Evolutionary conservation across 257 asterid species (phyloP), one percentile per base, ranked within the genome.

Genomic region (Cruciata laevipes): DNA sequence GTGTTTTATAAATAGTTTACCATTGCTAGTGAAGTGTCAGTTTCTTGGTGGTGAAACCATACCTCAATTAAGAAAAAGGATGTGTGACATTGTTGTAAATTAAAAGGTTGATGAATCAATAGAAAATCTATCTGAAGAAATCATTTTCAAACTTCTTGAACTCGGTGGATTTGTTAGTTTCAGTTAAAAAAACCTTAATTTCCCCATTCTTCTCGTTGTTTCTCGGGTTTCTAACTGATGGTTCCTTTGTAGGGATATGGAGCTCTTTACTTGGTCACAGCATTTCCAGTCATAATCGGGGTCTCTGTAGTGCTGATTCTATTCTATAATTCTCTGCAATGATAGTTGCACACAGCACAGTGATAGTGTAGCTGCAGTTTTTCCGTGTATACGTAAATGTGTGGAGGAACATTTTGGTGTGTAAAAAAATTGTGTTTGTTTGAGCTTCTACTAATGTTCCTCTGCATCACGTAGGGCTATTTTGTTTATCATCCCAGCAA

Each of bases 221-320:
- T 14, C 61, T 14, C 40, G 51, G 58, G 23, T 33, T 21, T 12
- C 3, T 73, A 53, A 17, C 72, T 33, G 37, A 62, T 24, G 10
- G 65, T 62, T 69, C 63, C 69, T 60, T 25, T 66, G 83, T 91
- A 87, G 96, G 96, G 99, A 76, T 85, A 81, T 65, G 97, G 96
- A 77, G 97, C 97, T 76, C 87, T 88, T 61, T 90, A 90, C 84
- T 77, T 93, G 90, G 82, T 93, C 44, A 82, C 96, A 3, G 97
- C 92, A 62, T 84, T 88, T 75, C 97, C 97, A 25, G 82, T 90
- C 70, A 88, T 88, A 65, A 90, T 83, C 65, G 97, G 96, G 35
- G 79, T 90, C 76, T 88, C 95, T 12, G 95, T 90, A 21, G 99
- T 86, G 73, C 76, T 90, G 74, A 87, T 90, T 69, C 80, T 85